Evolutionary conservation across 2,329 filamentous ascomycete genomes (phyloP).

Genomic region (Ascochyta fabae): DNA sequence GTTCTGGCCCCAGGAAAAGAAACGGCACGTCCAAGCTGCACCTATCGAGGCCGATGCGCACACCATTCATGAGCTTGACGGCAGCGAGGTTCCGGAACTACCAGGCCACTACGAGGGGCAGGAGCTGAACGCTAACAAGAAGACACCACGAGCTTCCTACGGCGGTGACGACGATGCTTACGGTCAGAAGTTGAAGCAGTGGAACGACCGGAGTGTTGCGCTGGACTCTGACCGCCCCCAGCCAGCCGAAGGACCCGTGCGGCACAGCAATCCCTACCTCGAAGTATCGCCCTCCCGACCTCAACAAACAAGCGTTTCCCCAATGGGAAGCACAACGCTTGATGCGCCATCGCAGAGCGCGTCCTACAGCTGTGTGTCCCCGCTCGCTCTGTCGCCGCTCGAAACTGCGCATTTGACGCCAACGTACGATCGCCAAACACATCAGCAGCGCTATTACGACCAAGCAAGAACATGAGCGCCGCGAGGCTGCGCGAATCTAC

Average conservation of each 20-base stretch:
- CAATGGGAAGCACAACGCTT: not conserved
- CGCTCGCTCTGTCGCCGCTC: conserved; percentile 19
- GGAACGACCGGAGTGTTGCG: conserved; percentile 17
- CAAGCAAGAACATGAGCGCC: not conserved
- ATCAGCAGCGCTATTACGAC: conserved; percentile 10
- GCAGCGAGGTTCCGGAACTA: conserved; percentile 28
- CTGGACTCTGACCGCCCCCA: conserved; percentile 9
- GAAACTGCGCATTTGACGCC: conserved; percentile 16
- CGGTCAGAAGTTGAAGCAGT: conserved; percentile 14
- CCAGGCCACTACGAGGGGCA: conserved; percentile 24
- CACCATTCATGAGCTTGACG: conserved; percentile 32
- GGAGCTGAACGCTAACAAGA: conserved; percentile 21
- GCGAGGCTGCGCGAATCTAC: not conserved
- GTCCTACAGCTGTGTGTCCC: conserved; percentile 15
- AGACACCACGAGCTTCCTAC: conserved; percentile 9
- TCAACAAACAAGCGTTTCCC: conserved; percentile 5
- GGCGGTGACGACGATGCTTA: conserved; percentile 20
- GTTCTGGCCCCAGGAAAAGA: conserved; percentile 24
- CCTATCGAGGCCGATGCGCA: conserved; percentile 32
- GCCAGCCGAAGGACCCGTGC: not conserved
- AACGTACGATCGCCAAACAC: not conserved
- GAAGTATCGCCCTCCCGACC: conserved; percentile 1
- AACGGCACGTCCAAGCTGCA: conserved; percentile 10
- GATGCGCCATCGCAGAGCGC: conserved; percentile 8
- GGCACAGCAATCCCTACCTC: conserved; percentile 2